Evolutionary conservation across 163 green algal genomes (phyloP).

Genomic region (Chlorella variabilis): DNA sequence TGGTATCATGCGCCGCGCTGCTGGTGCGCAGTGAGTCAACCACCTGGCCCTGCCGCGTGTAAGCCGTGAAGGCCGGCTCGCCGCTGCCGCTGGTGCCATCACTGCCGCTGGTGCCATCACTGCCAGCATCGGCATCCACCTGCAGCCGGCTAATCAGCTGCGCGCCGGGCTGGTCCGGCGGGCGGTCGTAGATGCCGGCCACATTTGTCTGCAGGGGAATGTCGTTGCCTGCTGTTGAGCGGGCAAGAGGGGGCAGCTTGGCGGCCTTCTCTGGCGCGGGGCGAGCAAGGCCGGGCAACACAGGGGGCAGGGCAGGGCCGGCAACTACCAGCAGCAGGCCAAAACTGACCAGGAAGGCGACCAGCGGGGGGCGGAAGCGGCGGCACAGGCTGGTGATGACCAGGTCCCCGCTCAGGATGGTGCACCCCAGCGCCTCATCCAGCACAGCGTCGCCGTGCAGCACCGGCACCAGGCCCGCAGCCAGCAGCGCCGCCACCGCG

Average conservation of each 20-base stretch:
- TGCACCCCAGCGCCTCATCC: conserved; percentile 56
- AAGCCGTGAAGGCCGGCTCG: not conserved
- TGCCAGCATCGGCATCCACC: conserved; percentile 22
- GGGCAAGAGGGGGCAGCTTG: not conserved
- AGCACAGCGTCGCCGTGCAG: conserved; percentile 71
- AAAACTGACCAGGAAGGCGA: conserved; percentile 60
- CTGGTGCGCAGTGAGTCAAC: conserved; percentile 9
- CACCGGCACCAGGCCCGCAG: conserved; percentile 65
- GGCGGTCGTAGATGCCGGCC: conserved; percentile 58
- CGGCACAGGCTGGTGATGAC: conserved; percentile 54
- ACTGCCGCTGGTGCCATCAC: not conserved
- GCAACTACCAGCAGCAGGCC: too few species aligned
- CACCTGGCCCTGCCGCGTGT: not conserved
- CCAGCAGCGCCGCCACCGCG: conserved; percentile 12
- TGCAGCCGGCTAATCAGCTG: conserved; percentile 51
- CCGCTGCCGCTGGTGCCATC: not conserved
- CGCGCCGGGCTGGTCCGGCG: conserved; percentile 54
- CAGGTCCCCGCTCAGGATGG: conserved; percentile 62
- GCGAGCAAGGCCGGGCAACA: too few species aligned
- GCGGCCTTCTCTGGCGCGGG: too few species aligned
- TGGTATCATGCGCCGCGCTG: conserved; percentile 44
- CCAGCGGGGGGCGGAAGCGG: conserved; percentile 39
- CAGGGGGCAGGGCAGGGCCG: too few species aligned
- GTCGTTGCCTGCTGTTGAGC: too few species aligned
- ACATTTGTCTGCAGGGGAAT: conserved; percentile 61